Conservation (phyloP, 345 rosid species). For the Conringia planisiliqua region DNA sequence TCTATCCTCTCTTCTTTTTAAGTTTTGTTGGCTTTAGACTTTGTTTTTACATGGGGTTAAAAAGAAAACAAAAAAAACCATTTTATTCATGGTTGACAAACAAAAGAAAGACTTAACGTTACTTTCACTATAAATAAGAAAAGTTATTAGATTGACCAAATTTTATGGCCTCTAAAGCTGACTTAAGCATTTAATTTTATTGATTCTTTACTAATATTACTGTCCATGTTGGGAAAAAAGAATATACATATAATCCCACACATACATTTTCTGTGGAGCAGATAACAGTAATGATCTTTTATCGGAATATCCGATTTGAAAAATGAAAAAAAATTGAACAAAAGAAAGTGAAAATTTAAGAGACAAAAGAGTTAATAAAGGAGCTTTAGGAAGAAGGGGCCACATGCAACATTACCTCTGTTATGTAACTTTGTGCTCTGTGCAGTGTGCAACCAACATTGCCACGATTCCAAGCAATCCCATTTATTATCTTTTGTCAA, state of each 20-base stretch:
- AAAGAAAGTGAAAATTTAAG: background rate
- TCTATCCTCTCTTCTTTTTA: background rate
- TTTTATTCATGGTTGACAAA: slow-evolving; percentile 2
- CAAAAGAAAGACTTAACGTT: background rate
- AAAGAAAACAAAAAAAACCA: background rate
- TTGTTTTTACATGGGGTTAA: slow-evolving; percentile 19
- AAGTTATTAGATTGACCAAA: background rate
- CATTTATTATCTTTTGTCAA: slow-evolving; percentile 36
- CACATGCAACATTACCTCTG: slow-evolving; percentile 37
- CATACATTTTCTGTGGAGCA: background rate
- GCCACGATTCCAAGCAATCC: slow-evolving; percentile 34
- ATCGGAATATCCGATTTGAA: slow-evolving; percentile 10
- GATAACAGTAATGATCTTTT: slow-evolving; percentile 8
- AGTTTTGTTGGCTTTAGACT: slow-evolving; percentile 2
- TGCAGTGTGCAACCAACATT: slow-evolving; percentile 46
- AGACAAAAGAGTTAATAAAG: slow-evolving; percentile 37
- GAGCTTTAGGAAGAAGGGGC: slow-evolving; percentile 33
- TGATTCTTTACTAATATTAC: background rate
- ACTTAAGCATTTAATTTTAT: slow-evolving; percentile 13
- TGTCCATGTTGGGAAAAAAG: background rate
- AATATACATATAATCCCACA: background rate
- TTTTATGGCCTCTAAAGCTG: slow-evolving; percentile 7
- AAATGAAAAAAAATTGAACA: background rate
- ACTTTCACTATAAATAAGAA: background rate
- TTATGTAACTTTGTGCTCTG: slow-evolving; percentile 46